Evolutionary conservation across 495 filamentous ascomycete species (phyloP), one percentile per base, ranked within the genome.

Genomic region (Aspergillus sparsus): DNA sequence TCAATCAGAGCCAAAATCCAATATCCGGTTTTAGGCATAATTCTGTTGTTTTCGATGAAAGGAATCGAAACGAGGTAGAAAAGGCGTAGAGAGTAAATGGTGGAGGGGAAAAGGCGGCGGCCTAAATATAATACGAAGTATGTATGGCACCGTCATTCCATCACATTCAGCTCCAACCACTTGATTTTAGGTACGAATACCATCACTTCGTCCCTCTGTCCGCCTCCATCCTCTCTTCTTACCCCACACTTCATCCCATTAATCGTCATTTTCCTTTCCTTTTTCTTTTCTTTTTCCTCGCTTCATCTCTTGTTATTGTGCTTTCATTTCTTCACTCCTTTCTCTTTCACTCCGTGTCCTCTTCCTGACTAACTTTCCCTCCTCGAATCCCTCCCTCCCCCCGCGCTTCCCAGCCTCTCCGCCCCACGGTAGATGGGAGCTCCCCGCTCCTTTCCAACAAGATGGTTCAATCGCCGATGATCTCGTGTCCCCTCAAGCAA

Each of bases 401-500:
- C 35, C 18, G 33, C 44, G 8, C 37, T 15, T 32, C 53, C 15
- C 53, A 45, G 51, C 74, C 61, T 60, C 57, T 57, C 35, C 39
- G 34, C 44, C 44, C 44, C 44, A 16, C 39, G 57, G 63, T 72
- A 62, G 58, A 74, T 77, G 73, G 77, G 77, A 76, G 74, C 77
- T 68, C 62, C 61, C 63, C 55, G 74, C 74, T 77, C 77, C 73
- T 71, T 52, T 62, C 54, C 58, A 61, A 49, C 74, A 83, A 71
- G 72, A 89, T 89, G 86, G 81, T 83, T 74, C 87, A 92, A 77
- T 84, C 91, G 69, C 91, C 92, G 49, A 97, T 97, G 92, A 86
- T 97, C 57, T 92, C 89, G 63, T 86, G 85, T 81, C 92, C 92
- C 70, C 80, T 96, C 69, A 97, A 98, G 88, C 93, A 94, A 73